These are phyloP conservation scores for Salix exigua DNA, from an alignment of 345 rosid species.

Conservation along the genomic window DNA sequence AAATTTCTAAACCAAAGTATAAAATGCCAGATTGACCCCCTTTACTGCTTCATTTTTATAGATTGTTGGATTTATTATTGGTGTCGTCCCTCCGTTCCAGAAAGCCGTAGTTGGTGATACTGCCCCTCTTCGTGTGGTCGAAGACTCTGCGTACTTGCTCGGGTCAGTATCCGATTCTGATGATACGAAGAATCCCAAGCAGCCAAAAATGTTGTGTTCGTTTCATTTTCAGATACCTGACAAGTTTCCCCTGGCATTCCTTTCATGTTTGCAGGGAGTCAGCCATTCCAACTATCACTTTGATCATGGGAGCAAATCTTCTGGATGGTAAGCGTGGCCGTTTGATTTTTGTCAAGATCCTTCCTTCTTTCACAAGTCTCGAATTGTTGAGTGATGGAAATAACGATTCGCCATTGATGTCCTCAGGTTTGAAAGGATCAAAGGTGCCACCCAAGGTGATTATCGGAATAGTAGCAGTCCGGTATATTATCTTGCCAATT, in stretches of 20 bases:
- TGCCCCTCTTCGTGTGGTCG: slow-evolving; percentile 37
- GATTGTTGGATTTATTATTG: slow-evolving; percentile 40
- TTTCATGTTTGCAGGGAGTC: slow-evolving; percentile 30
- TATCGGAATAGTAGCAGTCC: slow-evolving; percentile 17
- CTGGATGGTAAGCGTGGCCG: slow-evolving; percentile 18
- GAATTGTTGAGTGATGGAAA: background rate
- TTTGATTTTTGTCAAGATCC: background rate
- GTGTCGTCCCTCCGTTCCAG: slow-evolving; percentile 32
- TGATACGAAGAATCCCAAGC: background rate
- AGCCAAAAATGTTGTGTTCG: background rate
- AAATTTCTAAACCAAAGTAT: too few species aligned
- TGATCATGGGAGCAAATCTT: slow-evolving; percentile 49
- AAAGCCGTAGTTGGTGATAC: slow-evolving; percentile 30
- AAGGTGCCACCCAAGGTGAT: slow-evolving; percentile 4
- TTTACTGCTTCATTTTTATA: slow-evolving; percentile 1
- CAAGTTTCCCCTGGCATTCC: background rate
- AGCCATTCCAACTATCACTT: slow-evolving; percentile 35
- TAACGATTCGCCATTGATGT: background rate
- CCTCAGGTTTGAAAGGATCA: slow-evolving; percentile 26
- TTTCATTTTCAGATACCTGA: background rate
- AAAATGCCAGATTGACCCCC: background rate
- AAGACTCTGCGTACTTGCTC: slow-evolving; percentile 30
- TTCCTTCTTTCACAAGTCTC: background rate
- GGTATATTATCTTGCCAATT: slow-evolving; percentile 23
- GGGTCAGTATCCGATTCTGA: slow-evolving; percentile 24